Base-by-base conservation (phyloP, 441 rosid species). In the Gossypium schwendimanii region DNA sequence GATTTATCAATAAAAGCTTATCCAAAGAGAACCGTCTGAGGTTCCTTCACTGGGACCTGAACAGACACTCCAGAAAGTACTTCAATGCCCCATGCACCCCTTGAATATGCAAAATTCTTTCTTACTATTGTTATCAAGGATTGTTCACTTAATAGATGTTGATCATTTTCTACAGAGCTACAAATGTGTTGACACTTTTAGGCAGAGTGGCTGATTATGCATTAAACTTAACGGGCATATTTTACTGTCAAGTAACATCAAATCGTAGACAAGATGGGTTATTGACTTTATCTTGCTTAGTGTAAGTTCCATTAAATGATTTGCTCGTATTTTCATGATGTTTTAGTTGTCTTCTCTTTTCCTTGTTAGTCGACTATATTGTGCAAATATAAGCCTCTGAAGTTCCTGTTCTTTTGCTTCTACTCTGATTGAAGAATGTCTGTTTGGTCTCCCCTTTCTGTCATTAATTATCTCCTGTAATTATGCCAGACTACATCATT, bases 21-120 rank as follows among this genome's bases (percentile, higher is more conserved):
- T 44, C 83, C 53, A 84, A 82, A 74, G 95, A 88, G 78, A 79
- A 80, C 52, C 95, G 83, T 60, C 79, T 90, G 71, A 81, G 85
- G 77, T 89, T 89, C 77, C 83, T 88, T 80, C 91, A 88, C 76
- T 90, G 87, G 90, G 96, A 90, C 81, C 76, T 90, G 69, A 81
- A 84, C 81, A 90, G 82, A 74, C 86, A 90, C 72, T 88, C 88
- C 41, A 85, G 84, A 83, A 87, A 80, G 93, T 90, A 87, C 47
- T 41, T 58, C 12, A 11, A 10, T 21, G 17, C 14, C 21, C 58
- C 39, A 17, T 23, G 14, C 15, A 45, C 8, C 21, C 23, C 73
- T 63, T 75, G 52, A 66, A 45, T 20, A 58, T 21, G 3, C 17
- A 36, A 52, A 63, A 39, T 39, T 66, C 47, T 74, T 39, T 20